These are phyloP conservation scores for Orobanche coerulescens DNA, from an alignment of 257 asterid species.

Conservation along the genomic window DNA sequence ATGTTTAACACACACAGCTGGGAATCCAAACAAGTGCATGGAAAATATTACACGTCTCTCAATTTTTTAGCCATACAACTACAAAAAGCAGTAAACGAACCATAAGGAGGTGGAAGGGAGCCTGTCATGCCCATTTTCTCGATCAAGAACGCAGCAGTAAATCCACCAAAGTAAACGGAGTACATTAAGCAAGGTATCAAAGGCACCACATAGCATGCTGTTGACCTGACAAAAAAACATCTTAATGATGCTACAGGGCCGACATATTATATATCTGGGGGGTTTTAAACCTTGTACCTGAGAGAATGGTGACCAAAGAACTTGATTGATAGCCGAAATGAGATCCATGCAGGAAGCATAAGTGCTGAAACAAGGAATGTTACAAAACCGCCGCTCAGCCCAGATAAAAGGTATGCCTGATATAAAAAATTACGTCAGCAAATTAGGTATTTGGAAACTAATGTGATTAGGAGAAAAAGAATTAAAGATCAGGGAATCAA, in stretches of 20 bases:
- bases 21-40: slow-evolving; percentile 10
- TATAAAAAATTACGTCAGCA: slow-evolving; percentile 33
- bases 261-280: slow-evolving; percentile 1
- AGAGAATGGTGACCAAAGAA: slow-evolving; percentile 58
- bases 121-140: slow-evolving; percentile 99
- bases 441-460: slow-evolving; percentile 14
- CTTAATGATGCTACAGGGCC: slow-evolving; percentile 24
- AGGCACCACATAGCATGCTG: slow-evolving; percentile 65
- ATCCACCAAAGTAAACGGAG: slow-evolving; percentile 85
- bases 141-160: slow-evolving; percentile 65
- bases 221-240: slow-evolving; percentile 61
- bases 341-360: slow-evolving; percentile 89
- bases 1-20: neutral
- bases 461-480: slow-evolving; percentile 10
- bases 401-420: slow-evolving; percentile 76
- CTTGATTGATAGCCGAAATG: slow-evolving; percentile 48
- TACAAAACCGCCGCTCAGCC: slow-evolving; percentile 82
- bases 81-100: slow-evolving; percentile 38
- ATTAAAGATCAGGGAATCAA: neutral
- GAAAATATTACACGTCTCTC: slow-evolving; percentile 18
- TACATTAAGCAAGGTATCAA: slow-evolving; percentile 69
- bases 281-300: slow-evolving; percentile 39
- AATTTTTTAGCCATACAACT: slow-evolving; percentile 3
- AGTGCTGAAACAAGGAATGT: slow-evolving; percentile 55
- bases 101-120: slow-evolving; percentile 88